Conservation (phyloP, 2,329 filamentous ascomycete genomes). For the Aspergillus ibericus region DNA sequence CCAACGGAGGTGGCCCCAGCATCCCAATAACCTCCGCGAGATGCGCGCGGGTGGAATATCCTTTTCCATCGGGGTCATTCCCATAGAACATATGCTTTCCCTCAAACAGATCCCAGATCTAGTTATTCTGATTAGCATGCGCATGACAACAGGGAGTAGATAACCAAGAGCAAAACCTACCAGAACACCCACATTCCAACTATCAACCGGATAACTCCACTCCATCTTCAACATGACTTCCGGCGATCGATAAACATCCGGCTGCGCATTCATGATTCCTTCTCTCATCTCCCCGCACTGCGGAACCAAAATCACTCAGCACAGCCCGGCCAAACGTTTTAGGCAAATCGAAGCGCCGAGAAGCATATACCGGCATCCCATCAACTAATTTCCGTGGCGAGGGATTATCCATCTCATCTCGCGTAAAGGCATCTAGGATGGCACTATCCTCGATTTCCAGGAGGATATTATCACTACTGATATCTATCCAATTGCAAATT, state of each 20-base stretch:
- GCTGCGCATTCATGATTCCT: slow-evolving; percentile 49
- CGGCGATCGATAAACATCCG: slow-evolving; percentile 33
- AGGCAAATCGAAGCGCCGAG: slow-evolving; percentile 35
- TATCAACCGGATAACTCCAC: slow-evolving; percentile 51
- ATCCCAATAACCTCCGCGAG: slow-evolving; percentile 49
- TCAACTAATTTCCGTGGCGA: slow-evolving; percentile 39
- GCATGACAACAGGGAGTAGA: too few species aligned
- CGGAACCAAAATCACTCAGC: slow-evolving; percentile 42
- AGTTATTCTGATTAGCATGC: neutral
- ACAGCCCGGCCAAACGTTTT: slow-evolving; percentile 33
- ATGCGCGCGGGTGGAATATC: slow-evolving; percentile 42
- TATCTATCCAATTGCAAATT: slow-evolving; percentile 30
- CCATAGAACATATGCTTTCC: slow-evolving; percentile 46
- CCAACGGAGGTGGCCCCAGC: slow-evolving; percentile 44
- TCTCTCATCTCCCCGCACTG: slow-evolving; percentile 37
- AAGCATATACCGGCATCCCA: slow-evolving; percentile 35
- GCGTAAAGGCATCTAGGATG: slow-evolving; percentile 37
- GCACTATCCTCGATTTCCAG: slow-evolving; percentile 36
- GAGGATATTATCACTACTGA: slow-evolving; percentile 47
- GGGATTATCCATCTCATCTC: slow-evolving; percentile 38
- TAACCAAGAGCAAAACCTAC: slow-evolving; percentile 31
- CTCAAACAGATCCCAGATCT: slow-evolving; percentile 53
- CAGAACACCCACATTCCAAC: slow-evolving; percentile 54
- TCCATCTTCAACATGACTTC: slow-evolving; percentile 49
- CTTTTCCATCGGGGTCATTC: slow-evolving; percentile 37